Conservation (phyloP, 2,329 filamentous ascomycete genomes). For the Xylaria multiplex region DNA sequence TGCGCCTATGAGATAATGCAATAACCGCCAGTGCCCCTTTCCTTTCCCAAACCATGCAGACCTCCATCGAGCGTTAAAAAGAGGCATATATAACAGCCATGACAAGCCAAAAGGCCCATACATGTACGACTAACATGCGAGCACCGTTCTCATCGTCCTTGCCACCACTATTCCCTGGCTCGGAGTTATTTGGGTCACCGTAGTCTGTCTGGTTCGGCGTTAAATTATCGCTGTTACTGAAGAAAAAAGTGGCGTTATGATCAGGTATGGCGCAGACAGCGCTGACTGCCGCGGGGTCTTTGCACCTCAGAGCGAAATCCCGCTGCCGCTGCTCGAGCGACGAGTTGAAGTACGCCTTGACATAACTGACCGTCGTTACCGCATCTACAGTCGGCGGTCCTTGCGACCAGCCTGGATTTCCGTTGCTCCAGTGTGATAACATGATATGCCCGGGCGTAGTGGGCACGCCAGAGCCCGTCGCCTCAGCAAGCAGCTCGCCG, state of each 20-base stretch:
- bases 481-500: conserved; percentile 63
- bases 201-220: conserved; percentile 60
- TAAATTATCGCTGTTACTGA: conserved; percentile 58
- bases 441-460: conserved; percentile 71
- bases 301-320: conserved; percentile 56
- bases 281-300: conserved; percentile 49
- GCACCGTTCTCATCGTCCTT: conserved; percentile 19
- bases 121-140: conserved; percentile 14
- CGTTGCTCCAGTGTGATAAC: conserved; percentile 82
- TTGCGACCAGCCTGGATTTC: conserved; percentile 74
- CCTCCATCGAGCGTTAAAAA: conserved; percentile 6
- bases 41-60: conserved; percentile 6
- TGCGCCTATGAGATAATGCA: conserved; percentile 19
- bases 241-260: conserved; percentile 59
- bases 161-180: neutral
- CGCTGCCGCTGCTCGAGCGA: conserved; percentile 56
- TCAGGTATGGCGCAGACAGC: conserved; percentile 64
- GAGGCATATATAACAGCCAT: conserved; percentile 22
- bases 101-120: conserved; percentile 29
- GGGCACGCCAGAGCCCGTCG: conserved; percentile 68
- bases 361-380: conserved; percentile 71
- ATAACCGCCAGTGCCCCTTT: conserved; percentile 4
- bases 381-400: conserved; percentile 74
- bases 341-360: conserved; percentile 84
- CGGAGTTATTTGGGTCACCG: conserved; percentile 20